Evolutionary conservation across 2,329 filamentous ascomycete genomes (phyloP).

Genomic region (Venturia oleaginea): DNA sequence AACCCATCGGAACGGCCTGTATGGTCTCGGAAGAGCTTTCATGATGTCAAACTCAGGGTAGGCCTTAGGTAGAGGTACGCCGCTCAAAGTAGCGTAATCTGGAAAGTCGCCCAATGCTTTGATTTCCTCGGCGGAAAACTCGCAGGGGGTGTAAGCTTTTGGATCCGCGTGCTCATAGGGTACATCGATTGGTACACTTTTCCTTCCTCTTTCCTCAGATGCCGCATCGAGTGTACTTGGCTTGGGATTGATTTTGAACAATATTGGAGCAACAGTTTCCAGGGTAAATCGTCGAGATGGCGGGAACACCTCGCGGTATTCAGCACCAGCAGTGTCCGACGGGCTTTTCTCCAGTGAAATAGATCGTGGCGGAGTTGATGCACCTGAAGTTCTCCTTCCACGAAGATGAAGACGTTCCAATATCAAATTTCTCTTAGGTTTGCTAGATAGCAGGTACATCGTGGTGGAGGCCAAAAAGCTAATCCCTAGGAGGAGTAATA

Average conservation of each 20-base stretch:
- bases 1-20: conserved; percentile 71
- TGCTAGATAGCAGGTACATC: conserved; percentile 18
- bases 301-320: conserved; percentile 43
- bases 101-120: conserved; percentile 66
- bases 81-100: conserved; percentile 66
- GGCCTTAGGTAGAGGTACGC: conserved; percentile 59
- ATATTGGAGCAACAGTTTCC: conserved; percentile 22
- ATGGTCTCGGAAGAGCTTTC: conserved; percentile 62
- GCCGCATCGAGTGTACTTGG: background rate
- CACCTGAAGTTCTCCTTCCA: conserved; percentile 35
- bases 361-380: conserved; percentile 44
- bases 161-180: conserved; percentile 21
- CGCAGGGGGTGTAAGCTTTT: conserved; percentile 51
- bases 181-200: conserved; percentile 17
- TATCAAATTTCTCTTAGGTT: conserved; percentile 32
- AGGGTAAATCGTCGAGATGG: conserved; percentile 43
- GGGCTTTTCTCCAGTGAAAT: conserved; percentile 38
- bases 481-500: background rate
- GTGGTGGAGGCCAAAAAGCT: background rate
- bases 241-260: conserved; percentile 22
- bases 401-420: conserved; percentile 31
- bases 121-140: conserved; percentile 62
- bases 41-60: conserved; percentile 58
- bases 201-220: background rate
- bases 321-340: conserved; percentile 23